Percentiles rank a stretch among this genome's conserved stretches.
phyloP scores from a whole-genome alignment of 169 alveolate species.

The Plasmodium falciparum region DNA sequence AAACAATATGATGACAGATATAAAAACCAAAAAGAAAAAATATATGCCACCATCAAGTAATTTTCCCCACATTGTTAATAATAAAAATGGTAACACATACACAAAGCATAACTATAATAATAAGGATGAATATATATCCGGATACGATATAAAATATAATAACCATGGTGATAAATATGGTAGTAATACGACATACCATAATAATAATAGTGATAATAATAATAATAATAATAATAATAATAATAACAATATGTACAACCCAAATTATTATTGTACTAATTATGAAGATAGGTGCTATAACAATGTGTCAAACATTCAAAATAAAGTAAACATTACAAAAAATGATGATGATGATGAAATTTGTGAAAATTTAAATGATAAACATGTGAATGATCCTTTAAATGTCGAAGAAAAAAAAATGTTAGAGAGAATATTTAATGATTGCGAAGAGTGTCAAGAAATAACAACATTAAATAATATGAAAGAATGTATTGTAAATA shows the following conservation, averaged over 20 bases:
- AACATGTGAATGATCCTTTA: background rate
- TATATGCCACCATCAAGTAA: no score
- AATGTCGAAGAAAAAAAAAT: slow-evolving; percentile 10
- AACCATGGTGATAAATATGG: background rate
- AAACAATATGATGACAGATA: no score
- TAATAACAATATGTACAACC: background rate
- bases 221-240: background rate
- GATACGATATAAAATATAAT: background rate
- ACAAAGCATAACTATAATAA: slow-evolving; percentile 6
- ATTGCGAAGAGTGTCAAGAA: slow-evolving; percentile 29
- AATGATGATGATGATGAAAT: background rate
- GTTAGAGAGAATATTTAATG: slow-evolving; percentile 2
- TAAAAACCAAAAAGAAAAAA: no score
- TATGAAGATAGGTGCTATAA: background rate
- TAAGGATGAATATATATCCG: background rate
- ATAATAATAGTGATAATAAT: background rate
- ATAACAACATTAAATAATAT: background rate
- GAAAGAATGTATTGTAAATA: slow-evolving; percentile 60
- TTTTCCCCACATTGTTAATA: background rate
- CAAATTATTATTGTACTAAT: background rate
- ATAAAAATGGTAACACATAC: background rate
- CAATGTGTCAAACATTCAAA: background rate
- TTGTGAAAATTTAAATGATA: background rate
- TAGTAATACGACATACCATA: background rate
- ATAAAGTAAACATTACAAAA: background rate